Percentiles rank a stretch among this genome's conserved stretches.
Evolutionary conservation across 768 basidiomycete species (phyloP).

Genomic region (Russula griseocarnosa): DNA sequence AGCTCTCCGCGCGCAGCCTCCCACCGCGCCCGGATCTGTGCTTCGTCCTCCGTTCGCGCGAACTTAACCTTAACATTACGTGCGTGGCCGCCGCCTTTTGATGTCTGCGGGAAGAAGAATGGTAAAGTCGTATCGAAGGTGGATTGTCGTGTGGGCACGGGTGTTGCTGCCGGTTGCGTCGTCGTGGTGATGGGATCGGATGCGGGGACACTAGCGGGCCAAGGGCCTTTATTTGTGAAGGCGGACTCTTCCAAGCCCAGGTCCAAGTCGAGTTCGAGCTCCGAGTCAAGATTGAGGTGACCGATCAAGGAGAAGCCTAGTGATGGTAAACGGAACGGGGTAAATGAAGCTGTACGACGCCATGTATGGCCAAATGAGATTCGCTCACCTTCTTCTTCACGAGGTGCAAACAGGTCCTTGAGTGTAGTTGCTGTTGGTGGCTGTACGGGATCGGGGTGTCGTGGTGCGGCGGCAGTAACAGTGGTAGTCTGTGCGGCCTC

Average conservation of each 20-base stretch:
- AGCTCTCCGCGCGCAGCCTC: slow-evolving; percentile 62
- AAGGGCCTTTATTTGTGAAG: neutral
- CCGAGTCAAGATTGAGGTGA: slow-evolving; percentile 70
- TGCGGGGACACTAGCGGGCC: neutral
- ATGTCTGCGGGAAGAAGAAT: slow-evolving; percentile 21
- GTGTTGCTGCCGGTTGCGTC: neutral
- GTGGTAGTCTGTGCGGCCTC: neutral
- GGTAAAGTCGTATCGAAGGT: slow-evolving; percentile 19
- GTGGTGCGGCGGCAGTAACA: neutral
- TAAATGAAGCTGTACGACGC: neutral
- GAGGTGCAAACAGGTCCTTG: slow-evolving; percentile 71
- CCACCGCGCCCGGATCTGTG: slow-evolving; percentile 66
- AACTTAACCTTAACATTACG: slow-evolving; percentile 44
- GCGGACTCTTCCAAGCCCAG: slow-evolving; percentile 33
- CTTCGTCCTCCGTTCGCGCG: slow-evolving; percentile 48
- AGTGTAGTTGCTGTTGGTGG: slow-evolving; percentile 37
- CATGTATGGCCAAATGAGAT: slow-evolving; percentile 20
- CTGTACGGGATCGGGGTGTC: neutral
- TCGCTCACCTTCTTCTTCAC: slow-evolving; percentile 60
- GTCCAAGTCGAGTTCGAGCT: slow-evolving; percentile 52
- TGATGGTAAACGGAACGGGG: slow-evolving; percentile 30
- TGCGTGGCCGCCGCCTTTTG: neutral
- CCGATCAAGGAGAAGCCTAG: slow-evolving; percentile 72
- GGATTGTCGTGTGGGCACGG: neutral
- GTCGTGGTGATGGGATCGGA: neutral